phyloP scores from a whole-genome alignment of 495 filamentous ascomycete genomes.

The Poronia punctata region DNA sequence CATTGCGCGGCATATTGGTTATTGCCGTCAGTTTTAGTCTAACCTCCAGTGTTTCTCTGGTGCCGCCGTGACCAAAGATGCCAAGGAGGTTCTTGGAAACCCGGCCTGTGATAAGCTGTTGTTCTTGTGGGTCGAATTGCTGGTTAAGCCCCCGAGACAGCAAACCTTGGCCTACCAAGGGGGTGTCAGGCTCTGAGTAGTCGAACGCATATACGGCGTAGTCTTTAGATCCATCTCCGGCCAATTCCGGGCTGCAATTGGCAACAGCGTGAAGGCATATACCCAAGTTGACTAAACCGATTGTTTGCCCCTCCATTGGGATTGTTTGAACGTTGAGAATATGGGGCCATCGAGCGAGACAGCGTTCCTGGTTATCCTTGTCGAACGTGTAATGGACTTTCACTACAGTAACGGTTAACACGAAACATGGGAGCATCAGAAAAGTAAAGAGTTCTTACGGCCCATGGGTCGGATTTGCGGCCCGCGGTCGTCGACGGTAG shows the following conservation, averaged over 20 bases:
- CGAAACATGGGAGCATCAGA: no score
- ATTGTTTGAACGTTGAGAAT: slow-evolving; percentile 73
- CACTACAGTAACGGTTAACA: slow-evolving; percentile 46
- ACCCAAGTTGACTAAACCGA: slow-evolving; percentile 86
- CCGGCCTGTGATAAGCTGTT: slow-evolving; percentile 80
- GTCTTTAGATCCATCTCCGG: slow-evolving; percentile 76
- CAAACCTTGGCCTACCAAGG: slow-evolving; percentile 93
- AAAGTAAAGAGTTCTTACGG: no score
- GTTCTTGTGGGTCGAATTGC: slow-evolving; percentile 46
- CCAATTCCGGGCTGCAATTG: slow-evolving; percentile 72
- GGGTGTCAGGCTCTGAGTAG: slow-evolving; percentile 88
- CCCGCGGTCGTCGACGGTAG: slow-evolving; percentile 43
- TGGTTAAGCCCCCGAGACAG: slow-evolving; percentile 72
- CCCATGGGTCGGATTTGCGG: slow-evolving; percentile 46
- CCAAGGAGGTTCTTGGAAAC: slow-evolving; percentile 79
- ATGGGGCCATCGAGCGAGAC: slow-evolving; percentile 82
- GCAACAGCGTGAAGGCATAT: slow-evolving; percentile 84
- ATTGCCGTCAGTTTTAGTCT: slow-evolving; percentile 83
- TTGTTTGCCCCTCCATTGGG: slow-evolving; percentile 64
- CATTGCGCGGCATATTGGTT: slow-evolving; percentile 56
- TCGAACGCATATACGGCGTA: slow-evolving; percentile 96
- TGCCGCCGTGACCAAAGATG: slow-evolving; percentile 73
- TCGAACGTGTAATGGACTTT: slow-evolving; percentile 98
- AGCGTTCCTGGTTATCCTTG: slow-evolving; percentile 79
- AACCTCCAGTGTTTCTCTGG: slow-evolving; percentile 88